These are phyloP conservation scores for Mucor plumbeus DNA, from an alignment of 371 early-diverging fungal species.

Conservation along the genomic window DNA sequence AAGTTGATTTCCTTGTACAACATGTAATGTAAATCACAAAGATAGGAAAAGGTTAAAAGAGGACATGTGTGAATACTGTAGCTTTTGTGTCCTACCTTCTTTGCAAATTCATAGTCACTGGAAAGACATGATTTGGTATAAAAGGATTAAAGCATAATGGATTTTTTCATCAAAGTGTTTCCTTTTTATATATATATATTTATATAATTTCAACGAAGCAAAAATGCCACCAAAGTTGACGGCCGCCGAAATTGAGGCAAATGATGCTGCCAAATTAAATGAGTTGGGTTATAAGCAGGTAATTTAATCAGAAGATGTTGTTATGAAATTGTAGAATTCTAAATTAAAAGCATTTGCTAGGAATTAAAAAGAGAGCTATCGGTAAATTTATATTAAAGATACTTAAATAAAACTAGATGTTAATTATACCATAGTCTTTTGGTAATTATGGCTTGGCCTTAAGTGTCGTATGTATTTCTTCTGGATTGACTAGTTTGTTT, in stretches of 20 bases:
- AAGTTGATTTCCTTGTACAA: too few species aligned
- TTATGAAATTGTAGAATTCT: background rate
- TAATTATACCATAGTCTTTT: conserved; percentile 25
- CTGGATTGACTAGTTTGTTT: conserved; percentile 46
- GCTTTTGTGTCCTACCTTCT: too few species aligned
- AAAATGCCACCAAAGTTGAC: conserved; percentile 32
- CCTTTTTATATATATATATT: background rate
- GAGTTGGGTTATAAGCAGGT: conserved; percentile 48
- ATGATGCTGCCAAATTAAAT: conserved; percentile 43
- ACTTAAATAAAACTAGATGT: background rate
- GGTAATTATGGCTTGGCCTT: conserved; percentile 47
- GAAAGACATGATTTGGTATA: too few species aligned
- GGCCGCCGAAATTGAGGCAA: conserved; percentile 42
- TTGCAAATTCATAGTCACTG: background rate
- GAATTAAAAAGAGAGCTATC: conserved; percentile 47
- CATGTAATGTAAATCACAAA: too few species aligned
- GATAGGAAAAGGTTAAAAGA: too few species aligned
- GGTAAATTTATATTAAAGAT: conserved; percentile 20
- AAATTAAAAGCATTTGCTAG: background rate
- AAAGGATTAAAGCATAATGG: too few species aligned
- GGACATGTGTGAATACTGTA: too few species aligned
- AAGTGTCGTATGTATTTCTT: conserved; percentile 46
- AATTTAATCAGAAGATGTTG: background rate
- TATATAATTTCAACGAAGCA: background rate
- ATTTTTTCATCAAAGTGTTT: too few species aligned